These are phyloP conservation scores for Pseudogymnoascus sp. DNA, from an alignment of 2,329 filamentous ascomycete genomes.

Conservation along the genomic window DNA sequence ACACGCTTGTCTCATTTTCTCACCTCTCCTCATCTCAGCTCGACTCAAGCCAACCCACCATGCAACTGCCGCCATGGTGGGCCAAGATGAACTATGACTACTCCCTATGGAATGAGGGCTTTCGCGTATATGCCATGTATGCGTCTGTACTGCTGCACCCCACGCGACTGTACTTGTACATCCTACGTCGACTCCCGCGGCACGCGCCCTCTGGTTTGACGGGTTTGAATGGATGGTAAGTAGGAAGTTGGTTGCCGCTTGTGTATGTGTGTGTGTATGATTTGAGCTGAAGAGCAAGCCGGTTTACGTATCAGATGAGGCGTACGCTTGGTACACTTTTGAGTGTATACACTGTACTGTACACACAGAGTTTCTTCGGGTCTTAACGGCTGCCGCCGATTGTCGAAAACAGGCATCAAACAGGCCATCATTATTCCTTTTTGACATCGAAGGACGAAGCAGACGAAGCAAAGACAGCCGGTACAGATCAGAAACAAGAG, in stretches of 20 bases:
- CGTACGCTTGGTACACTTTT: not conserved
- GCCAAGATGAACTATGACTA: slow-evolving; percentile 6
- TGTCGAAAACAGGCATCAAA: not conserved
- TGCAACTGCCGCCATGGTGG: slow-evolving; percentile 3
- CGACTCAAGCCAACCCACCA: not conserved
- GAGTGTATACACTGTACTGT: not conserved
- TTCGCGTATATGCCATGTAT: not conserved
- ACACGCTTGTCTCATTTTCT: not conserved
- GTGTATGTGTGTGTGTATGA: not conserved
- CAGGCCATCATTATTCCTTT: not conserved
- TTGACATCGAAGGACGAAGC: not conserved
- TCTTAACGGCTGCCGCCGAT: not conserved
- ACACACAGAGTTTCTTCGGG: not conserved
- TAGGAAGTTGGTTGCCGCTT: not conserved
- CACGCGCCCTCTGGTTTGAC: not conserved
- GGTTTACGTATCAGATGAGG: not conserved
- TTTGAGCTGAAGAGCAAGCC: not conserved
- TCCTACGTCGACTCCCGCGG: not conserved
- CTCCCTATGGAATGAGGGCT: not conserved
- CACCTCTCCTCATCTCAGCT: slow-evolving; percentile 1
- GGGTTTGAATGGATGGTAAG: not conserved
- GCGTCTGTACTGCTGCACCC: not conserved
- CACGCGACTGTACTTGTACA: slow-evolving; percentile 4
- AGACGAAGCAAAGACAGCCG: too few relatives aligned
- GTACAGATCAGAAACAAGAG: too few relatives aligned